Base-by-base conservation (phyloP, 768 basidiomycete species). In the Boletus vinaceobasis region DNA sequence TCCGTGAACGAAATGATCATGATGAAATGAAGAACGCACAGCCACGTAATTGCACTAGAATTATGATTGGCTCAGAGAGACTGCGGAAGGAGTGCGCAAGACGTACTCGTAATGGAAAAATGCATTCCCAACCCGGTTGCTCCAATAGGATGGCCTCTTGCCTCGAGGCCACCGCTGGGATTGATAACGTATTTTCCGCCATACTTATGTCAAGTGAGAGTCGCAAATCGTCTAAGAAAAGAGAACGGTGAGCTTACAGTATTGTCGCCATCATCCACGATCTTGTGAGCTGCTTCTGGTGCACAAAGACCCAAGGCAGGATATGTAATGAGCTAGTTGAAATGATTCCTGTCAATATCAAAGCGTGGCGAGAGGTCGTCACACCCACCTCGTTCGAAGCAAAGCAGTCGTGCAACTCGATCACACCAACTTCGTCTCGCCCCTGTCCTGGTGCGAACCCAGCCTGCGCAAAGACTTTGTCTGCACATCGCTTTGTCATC, bases 361-460 rank as follows among this genome's bases (percentile, higher is more conserved):
- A 37, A 26, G 2, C 3, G 17, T 19, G 17, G 5, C 4, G 7
- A 26, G 13, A 53, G 5, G 39, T 19, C 3, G 14, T 4, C 5
- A 17, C 36, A 55, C 71, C 14, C 53, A 88, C 87, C 76, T 91
- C 88, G 61, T 91, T 87, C 1, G 87, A 77, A 50, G 88, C 81
- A 70, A 91, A 93, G 64, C 90, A 92, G 62, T 93, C 90, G 56
- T 93, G 90, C 9, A 91, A 73, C 66, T 93, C 90, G 7, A 92
- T 71, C 0, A 92, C 88, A 15, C 87, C 87, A n/a, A 93, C 84
- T 55, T 87, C 77, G 55, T 89, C 84, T 37, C 87, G 74, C 14
- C 74, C 87, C 60, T 82, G 66, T 1, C 84, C 84, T 2, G 78
- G 74, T 6, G 71, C 72, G 62, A 90, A 85, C 0, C 87, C 87